These are phyloP conservation scores for Hansfordia pulvinata DNA, from an alignment of 2,329 filamentous ascomycete species.

Conservation along the genomic window DNA sequence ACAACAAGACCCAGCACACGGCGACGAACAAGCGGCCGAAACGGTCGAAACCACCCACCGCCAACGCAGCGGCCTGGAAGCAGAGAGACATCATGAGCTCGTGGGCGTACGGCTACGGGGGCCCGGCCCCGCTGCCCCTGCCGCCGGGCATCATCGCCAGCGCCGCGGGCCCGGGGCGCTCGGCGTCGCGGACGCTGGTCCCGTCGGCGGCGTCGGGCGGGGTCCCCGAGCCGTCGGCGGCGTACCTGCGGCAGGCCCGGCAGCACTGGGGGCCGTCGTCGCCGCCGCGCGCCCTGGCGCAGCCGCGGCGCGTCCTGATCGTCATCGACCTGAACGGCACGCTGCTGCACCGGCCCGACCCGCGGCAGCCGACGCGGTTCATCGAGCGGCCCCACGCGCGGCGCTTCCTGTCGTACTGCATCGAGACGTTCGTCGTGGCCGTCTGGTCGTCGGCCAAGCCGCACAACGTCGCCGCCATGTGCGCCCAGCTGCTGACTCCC, in stretches of 20 bases:
- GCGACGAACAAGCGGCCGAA: no score
- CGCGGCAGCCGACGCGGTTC: conserved; percentile 36
- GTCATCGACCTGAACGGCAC: conserved; percentile 93
- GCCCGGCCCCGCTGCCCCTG: no score
- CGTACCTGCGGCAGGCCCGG: conserved; percentile 50
- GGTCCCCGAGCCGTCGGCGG: conserved; percentile 42
- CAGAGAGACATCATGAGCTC: no score
- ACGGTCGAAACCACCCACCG: no score
- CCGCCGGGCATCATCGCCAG: no score
- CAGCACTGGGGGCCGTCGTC: no score
- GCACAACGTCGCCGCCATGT: conserved; percentile 57
- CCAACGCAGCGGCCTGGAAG: no score
- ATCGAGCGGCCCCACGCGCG: conserved; percentile 53
- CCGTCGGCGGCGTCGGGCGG: conserved; percentile 32
- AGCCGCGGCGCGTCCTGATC: conserved; percentile 56
- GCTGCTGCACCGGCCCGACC: conserved; percentile 56
- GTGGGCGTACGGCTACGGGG: no score
- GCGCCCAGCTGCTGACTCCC: conserved; percentile 45
- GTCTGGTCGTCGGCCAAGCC: conserved; percentile 83
- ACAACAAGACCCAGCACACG: no score
- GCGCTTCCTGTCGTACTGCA: conserved; percentile 59
- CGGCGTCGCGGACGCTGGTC: not conserved
- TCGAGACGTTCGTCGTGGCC: conserved; percentile 64
- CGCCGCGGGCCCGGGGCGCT: no score
- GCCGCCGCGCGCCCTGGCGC: conserved; percentile 23